Evolutionary conservation across 345 rosid species (phyloP), one percentile per base, ranked within the genome.

Genomic region (Brassica rapa): DNA sequence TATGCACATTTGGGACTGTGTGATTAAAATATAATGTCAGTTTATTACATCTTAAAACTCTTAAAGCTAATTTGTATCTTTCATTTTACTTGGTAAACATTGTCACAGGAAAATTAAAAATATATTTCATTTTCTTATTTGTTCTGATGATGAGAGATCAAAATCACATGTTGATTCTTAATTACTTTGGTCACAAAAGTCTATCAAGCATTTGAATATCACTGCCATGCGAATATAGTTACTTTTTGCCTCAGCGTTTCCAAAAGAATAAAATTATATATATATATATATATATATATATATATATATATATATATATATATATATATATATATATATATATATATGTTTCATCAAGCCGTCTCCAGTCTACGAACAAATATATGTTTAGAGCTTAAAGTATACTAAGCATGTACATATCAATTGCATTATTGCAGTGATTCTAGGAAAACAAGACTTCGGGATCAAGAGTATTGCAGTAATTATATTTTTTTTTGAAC

Each of bases 101-200:
- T 27, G 16, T 9, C n/a, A 51, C 8, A 33, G 9, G 21, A 14
- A 8, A 62, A 32, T 29, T 21, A 8, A 14, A 14, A 27, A 30
- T 64, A 23, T 33, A 51, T 53, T n/a, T 74, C 25, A 23, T 21
- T 14, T 33, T 66, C 15, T 68, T 25, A 19, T 46, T 46, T 23
- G 46, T 64, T 46, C 4, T 15, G 4, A 41, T 43, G 67, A 71
- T 56, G 72, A 64, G 43, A 56, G 29, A 78, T 78, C 77, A 66
- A 39, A 15, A 78, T 71, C 61, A 29, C 27, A 15, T 41, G 56
- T 72, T n/a, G 60, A 72, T 72, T 63, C 21, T 19, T 19, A 19
- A 19, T 72, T 78, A 32, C 0, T 72, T 78, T 60, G 73, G 73
- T 67, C 77, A 60, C 43, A 66, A 32, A 78, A 59, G 70, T 72